These are phyloP conservation scores for Clavispora asparagi DNA, from an alignment of 805 yeast genomes.

Conservation along the genomic window DNA sequence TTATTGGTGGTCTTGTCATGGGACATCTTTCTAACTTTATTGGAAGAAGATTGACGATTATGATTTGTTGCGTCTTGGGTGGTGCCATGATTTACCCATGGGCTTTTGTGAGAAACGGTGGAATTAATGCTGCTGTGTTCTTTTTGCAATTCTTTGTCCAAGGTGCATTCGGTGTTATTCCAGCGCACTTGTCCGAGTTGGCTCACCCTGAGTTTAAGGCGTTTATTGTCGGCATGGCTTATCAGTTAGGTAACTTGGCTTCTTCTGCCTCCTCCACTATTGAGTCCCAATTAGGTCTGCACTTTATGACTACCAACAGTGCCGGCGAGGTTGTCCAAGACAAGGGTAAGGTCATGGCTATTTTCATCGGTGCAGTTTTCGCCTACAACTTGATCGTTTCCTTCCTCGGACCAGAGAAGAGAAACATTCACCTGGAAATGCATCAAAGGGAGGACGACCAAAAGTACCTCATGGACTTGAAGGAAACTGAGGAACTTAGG, in stretches of 20 bases:
- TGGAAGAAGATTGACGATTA: conserved; percentile 58
- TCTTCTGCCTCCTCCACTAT: conserved; percentile 67
- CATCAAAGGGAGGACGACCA: neutral
- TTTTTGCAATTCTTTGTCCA: conserved; percentile 60
- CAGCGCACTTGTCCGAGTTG: conserved; percentile 56
- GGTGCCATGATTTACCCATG: conserved; percentile 60
- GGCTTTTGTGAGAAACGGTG: conserved; percentile 28
- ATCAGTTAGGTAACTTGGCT: conserved; percentile 65
- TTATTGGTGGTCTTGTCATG: conserved; percentile 56
- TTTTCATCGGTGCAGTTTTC: conserved; percentile 60
- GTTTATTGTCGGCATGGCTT: conserved; percentile 57
- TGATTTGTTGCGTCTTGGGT: conserved; percentile 46
- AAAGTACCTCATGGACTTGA: neutral
- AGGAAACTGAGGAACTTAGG: neutral
- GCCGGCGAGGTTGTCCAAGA: conserved; percentile 27
- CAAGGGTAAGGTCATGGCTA: conserved; percentile 61
- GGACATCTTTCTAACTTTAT: conserved; percentile 53
- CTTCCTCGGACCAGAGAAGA: conserved; percentile 58
- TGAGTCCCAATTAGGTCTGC: conserved; percentile 56
- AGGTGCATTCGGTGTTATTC: conserved; percentile 68
- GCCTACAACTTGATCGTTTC: conserved; percentile 46
- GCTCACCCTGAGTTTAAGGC: conserved; percentile 61
- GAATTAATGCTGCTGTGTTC: conserved; percentile 55
- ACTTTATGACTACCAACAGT: conserved; percentile 33
- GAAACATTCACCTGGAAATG: conserved; percentile 7